Conservation (phyloP, 768 basidiomycete genomes). For the Panaeolus cyanescens region DNA sequence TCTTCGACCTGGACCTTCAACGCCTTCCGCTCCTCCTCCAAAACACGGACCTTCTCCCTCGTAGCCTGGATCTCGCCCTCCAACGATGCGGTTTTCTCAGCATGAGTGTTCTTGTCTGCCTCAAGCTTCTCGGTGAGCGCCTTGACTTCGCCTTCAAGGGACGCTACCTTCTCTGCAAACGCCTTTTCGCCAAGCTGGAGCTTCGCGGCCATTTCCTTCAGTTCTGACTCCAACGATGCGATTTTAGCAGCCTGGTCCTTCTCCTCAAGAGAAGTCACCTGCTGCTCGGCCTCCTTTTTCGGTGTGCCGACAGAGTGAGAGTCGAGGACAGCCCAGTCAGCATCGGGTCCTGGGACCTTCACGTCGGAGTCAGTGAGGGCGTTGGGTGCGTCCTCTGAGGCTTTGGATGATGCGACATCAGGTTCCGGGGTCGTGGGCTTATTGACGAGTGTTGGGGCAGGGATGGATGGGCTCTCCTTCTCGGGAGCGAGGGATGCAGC, state of each 20-base stretch:
- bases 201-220: not conserved
- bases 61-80: constrained; percentile 2
- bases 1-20: constrained; percentile 5
- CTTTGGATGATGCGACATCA: constrained; percentile 4
- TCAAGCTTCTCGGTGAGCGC: not conserved
- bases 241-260: not conserved
- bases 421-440: not conserved
- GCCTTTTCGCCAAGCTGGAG: not conserved
- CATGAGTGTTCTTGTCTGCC: not conserved
- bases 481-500: not conserved
- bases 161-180: not conserved
- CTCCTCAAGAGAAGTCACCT: not conserved
- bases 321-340: constrained; percentile 1
- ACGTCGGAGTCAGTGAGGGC: not conserved
- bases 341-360: not conserved
- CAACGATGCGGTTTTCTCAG: not conserved
- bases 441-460: not conserved
- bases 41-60: constrained; percentile 6
- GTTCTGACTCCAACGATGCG: not conserved
- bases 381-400: not conserved
- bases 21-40: constrained; percentile 8
- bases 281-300: not conserved
- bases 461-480: not conserved
- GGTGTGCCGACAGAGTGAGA: not conserved
- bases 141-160: not conserved